A percentile compares a stretch with the other conserved stretches of the same genome.
Evolutionary conservation across 2,329 filamentous ascomycete genomes (phyloP).

Genomic region (Monilinia laxa): DNA sequence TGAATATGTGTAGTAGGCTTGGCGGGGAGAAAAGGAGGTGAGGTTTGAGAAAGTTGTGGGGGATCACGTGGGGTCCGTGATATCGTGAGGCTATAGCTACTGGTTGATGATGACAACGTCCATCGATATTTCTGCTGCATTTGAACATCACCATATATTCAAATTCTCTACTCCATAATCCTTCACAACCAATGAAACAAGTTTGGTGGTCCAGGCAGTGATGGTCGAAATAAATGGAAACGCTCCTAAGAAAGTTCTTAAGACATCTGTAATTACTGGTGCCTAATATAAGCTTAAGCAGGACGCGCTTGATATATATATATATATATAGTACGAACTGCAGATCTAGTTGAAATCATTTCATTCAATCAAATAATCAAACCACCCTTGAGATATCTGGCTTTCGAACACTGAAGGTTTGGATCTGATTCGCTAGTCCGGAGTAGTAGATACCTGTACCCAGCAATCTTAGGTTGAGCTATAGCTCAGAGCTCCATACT

Average conservation of each 20-base stretch:
- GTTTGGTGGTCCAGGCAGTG: no score
- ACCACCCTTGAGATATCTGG: not conserved
- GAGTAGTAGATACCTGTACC: not conserved
- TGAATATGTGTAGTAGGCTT: not conserved
- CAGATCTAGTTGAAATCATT: no score
- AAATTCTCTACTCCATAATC: no score
- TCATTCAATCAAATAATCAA: not conserved
- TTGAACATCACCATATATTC: not conserved
- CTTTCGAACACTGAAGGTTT: not conserved
- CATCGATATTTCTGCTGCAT: not conserved
- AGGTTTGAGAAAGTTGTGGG: constrained; percentile 5
- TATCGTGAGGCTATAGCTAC: not conserved
- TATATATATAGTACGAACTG: no score
- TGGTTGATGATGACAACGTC: not conserved
- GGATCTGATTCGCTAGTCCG: not conserved
- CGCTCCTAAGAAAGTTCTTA: not conserved
- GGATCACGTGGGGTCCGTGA: constrained; percentile 4
- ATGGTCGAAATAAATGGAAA: not conserved
- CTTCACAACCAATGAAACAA: no score
- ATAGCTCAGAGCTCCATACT: not conserved
- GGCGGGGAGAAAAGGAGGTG: constrained; percentile 16
- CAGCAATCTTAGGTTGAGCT: not conserved
- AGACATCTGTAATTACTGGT: no score
- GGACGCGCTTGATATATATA: no score
- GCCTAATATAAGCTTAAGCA: no score